Evolutionary conservation across 164 flowering plant genomes (phyloP).

Genomic region (Chimonanthus praecox): DNA sequence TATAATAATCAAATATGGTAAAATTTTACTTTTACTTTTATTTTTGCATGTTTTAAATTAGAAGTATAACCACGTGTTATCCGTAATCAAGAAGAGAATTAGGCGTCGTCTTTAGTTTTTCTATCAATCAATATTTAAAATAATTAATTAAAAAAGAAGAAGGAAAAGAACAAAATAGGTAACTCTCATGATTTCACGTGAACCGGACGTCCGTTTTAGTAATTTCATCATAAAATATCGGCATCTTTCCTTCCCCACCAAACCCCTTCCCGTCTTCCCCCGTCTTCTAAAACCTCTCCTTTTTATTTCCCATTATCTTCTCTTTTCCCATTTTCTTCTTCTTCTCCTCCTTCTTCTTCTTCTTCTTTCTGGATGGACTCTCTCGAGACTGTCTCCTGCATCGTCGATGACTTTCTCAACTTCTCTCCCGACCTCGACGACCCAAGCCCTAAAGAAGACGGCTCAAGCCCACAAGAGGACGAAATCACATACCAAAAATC

Average conservation of each 20-base stretch:
- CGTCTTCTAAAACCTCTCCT: not conserved
- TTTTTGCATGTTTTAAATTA: too few relatives aligned
- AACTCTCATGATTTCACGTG: slow-evolving; percentile 1
- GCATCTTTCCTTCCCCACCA: slow-evolving; percentile 9
- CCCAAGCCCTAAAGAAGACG: not conserved
- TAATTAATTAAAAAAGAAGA: not conserved
- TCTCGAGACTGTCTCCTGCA: slow-evolving; percentile 21
- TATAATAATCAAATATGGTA: not conserved
- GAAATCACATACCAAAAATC: slow-evolving; percentile 9
- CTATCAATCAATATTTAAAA: too few relatives aligned
- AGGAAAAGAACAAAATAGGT: not conserved
- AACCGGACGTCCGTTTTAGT: not conserved
- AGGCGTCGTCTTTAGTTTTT: too few relatives aligned
- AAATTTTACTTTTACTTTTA: not conserved
- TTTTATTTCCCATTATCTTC: slow-evolving; percentile 4
- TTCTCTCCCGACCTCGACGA: slow-evolving; percentile 40
- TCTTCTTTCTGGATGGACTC: slow-evolving; percentile 25
- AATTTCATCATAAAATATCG: slow-evolving; percentile 4
- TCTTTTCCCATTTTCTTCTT: not conserved
- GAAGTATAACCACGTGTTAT: not conserved
- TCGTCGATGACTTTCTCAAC: slow-evolving; percentile 36
- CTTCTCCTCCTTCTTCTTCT: not conserved
- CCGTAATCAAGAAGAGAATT: too few relatives aligned
- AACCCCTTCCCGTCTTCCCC: slow-evolving; percentile 3
- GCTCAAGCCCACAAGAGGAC: slow-evolving; percentile 14